Base-by-base conservation (phyloP, 129 eudicot genomes). In the Helianthus tuberosus region DNA sequence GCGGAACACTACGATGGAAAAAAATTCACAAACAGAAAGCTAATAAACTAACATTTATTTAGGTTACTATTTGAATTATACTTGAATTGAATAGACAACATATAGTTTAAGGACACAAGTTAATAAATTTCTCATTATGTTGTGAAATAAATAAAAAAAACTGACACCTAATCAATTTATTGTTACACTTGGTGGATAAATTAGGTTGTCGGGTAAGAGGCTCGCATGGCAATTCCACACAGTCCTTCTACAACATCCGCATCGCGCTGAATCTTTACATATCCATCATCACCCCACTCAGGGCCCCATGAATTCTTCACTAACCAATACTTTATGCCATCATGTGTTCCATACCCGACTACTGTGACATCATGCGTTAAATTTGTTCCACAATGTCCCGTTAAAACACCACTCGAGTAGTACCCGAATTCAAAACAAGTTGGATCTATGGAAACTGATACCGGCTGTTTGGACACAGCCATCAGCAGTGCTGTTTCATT, bases 301-400 rank as follows among this genome's bases (percentile, higher is more conserved):
- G 79, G 29, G 13, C 98, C 93, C 98, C 96, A 87, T 1, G 98
- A 92, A 74, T 92, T 92, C 64, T 79, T 89, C 66, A 92, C 94
- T 20, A 76, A 77, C 98, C 98, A 92, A 36, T 89, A 92, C 43
- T 87, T 87, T 35, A 88, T 75, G 10, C 98, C 94, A 32, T 85
- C 91, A 2, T 87, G 79, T 29, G 85, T 70, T 55, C 96, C 98
- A 66, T 89, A 92, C 47, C 96, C 98, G 16, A 89, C 96, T 1
- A 79, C 55, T 8, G 96, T 87, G 27, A 89, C 98, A 12, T 89
- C 98, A 20, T 92, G 96, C 70, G 85, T 74, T 32, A 92, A 77
- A 38, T 87, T 84, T 8, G 89, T 76, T 6, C 91, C 89, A 64
- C 98, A 87, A 5, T 66, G 77, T 50, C 98, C 82, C 0, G 66